phyloP scores from a whole-genome alignment of 805 yeast species.

The Ogataea neopini region DNA sequence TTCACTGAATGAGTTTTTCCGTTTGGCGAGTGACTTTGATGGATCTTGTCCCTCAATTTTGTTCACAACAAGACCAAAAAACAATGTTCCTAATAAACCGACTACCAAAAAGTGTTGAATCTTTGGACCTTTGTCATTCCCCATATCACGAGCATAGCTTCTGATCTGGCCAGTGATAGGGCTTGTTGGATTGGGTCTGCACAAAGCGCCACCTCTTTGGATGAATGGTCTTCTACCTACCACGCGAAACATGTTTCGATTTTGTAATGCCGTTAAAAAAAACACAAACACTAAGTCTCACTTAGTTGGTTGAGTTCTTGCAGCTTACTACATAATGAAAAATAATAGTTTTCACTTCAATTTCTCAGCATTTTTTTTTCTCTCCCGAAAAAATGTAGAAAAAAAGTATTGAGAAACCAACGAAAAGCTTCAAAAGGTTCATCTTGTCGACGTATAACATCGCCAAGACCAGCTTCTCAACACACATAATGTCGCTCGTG shows the following conservation, averaged over 20 bases:
- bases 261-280: neutral
- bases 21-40: conserved; percentile 29
- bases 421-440: neutral
- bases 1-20: conserved; percentile 45
- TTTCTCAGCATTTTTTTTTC: neutral
- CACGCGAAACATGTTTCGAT: neutral
- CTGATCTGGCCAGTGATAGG: conserved; percentile 2
- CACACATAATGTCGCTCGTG: conserved; percentile 70
- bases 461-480: neutral
- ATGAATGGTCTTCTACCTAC: neutral
- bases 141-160: conserved; percentile 15
- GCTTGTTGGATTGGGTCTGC: neutral
- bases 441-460: neutral
- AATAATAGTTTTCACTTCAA: no score
- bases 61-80: conserved; percentile 36
- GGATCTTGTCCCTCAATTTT: conserved; percentile 36
- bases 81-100: conserved; percentile 46
- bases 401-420: neutral
- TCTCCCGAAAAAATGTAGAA: neutral
- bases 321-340: no score
- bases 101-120: conserved; percentile 42
- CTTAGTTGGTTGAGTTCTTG: neutral
- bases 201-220: neutral
- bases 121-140: conserved; percentile 37
- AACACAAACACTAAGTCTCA: neutral